These are phyloP conservation scores for Arthrobotrys megalospora DNA, from an alignment of 2,329 filamentous ascomycete species.

Conservation along the genomic window DNA sequence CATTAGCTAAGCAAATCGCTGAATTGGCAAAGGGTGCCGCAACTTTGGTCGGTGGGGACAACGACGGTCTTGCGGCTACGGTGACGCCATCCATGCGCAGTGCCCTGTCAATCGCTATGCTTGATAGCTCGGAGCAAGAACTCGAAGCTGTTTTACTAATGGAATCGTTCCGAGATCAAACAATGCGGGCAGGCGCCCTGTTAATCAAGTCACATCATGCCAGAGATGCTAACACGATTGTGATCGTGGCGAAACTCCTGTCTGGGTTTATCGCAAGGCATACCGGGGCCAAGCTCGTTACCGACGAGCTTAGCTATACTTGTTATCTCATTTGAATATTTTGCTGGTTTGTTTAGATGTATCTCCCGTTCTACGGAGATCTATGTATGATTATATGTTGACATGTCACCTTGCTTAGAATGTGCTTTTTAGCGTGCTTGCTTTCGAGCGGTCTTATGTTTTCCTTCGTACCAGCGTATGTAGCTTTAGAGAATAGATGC, in stretches of 20 bases:
- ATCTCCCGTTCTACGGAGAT: too few relatives aligned
- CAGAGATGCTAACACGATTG: not conserved
- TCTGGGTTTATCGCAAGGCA: slow-evolving; percentile 31
- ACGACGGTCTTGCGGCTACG: not conserved
- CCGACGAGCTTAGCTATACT: slow-evolving; percentile 21
- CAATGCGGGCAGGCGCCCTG: slow-evolving; percentile 18
- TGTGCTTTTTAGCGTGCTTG: not conserved
- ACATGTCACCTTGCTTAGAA: not conserved
- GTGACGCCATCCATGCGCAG: slow-evolving; percentile 17
- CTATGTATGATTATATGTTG: not conserved
- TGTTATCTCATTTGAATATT: slow-evolving; percentile 2
- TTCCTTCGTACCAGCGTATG: too few relatives aligned
- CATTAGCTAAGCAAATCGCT: slow-evolving; percentile 2
- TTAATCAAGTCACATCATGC: slow-evolving; percentile 12
- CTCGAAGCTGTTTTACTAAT: slow-evolving; percentile 28
- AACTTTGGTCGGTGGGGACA: not conserved
- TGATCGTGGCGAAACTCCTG: slow-evolving; percentile 2
- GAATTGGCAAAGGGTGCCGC: not conserved
- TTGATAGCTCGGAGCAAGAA: not conserved
- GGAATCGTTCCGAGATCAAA: slow-evolving; percentile 15
- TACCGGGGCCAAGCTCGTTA: not conserved
- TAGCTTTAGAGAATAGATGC: too few relatives aligned
- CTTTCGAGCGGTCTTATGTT: not conserved
- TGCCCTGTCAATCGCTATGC: slow-evolving; percentile 10
- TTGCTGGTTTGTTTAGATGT: too few relatives aligned